Evolutionary conservation across 2,329 filamentous ascomycete genomes (phyloP), one percentile per base, ranked within the genome.

Genomic region (Phyllosticta citribraziliensis): DNA sequence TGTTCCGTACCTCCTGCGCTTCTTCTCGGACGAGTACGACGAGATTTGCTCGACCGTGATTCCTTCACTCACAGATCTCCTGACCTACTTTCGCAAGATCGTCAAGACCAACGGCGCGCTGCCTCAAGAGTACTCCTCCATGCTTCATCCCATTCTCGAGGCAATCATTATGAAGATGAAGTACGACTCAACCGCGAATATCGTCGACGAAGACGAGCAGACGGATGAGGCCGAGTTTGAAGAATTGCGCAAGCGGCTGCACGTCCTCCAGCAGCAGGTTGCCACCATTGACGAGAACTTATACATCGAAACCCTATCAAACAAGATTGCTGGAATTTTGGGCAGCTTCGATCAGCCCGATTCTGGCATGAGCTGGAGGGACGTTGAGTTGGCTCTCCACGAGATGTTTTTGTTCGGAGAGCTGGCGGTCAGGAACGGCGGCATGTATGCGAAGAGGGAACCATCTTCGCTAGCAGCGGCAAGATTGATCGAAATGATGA

Each of bases 141-240:
- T 96, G 82, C 81, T 99, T 12, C 84, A 89, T 25, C 89, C 91
- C 4, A 91, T 97, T 58, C 79, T 99, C 62, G 90, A 96, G 72
- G 91, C 91, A 60, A 93, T 97, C 68, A 88, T 99, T 63, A 81
- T 84, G 61, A 99, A 99, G 78, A 97, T 97, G 91, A 88, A 93
- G 70, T 97, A 96, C 70, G 94, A 99, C 68, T 93, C 97, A 71
- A 97, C 93, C 5, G 88, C 89, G 1, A 88, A 84, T 20, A 97
- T 93, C 93, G 93, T 92, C 47, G 87, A 92, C 62, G 92, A 97
- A 70, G 91, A 96, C 67, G 92, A 96, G 67, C 88, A 96, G 73
- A 96, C 91, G 1, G 94, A 97, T 68, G 94, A 99, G 75, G 94
- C 93, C 25, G 94, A 99, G 72, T 99, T 99, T 68, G 89, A 96